These are phyloP conservation scores for Fusarium miscanthi DNA, from an alignment of 2,329 filamentous ascomycete genomes.

Conservation along the genomic window DNA sequence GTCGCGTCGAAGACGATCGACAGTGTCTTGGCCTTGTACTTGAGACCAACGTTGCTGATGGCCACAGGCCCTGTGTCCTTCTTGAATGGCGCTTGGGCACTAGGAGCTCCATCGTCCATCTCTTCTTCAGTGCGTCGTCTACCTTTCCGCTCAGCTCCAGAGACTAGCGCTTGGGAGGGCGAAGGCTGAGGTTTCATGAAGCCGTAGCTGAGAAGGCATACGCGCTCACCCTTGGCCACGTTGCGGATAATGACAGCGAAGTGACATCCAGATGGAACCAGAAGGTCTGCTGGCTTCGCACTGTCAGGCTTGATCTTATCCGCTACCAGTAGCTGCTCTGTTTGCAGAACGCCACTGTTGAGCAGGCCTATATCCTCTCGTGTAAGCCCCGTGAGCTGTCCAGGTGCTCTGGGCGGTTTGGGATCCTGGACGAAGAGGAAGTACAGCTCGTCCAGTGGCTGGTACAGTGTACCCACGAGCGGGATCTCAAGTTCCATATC, in stretches of 20 bases:
- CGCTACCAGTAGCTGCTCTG: background rate
- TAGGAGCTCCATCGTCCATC: background rate
- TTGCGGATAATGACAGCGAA: background rate
- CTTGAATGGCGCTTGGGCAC: background rate
- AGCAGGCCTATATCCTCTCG: background rate
- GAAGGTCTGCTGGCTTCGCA: background rate
- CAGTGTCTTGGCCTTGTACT: background rate
- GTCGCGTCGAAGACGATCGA: background rate
- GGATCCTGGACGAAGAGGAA: constrained; percentile 4
- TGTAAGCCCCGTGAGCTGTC: background rate
- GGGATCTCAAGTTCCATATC: background rate
- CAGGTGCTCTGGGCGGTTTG: background rate
- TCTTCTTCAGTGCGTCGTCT: background rate
- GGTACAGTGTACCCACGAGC: background rate
- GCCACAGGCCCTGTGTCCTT: background rate
- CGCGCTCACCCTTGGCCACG: background rate
- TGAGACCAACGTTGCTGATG: background rate
- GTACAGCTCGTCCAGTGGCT: constrained; percentile 1
- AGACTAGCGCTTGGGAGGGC: background rate
- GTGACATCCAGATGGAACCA: background rate
- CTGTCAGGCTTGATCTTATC: constrained; percentile 1
- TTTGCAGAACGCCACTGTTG: background rate
- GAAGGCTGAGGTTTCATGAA: background rate
- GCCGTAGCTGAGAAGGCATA: background rate
- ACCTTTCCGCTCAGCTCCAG: fast-evolving